These are phyloP conservation scores for Leishmania martiniquensis DNA, from an alignment of 208 protist genomes.

Conservation along the genomic window DNA sequence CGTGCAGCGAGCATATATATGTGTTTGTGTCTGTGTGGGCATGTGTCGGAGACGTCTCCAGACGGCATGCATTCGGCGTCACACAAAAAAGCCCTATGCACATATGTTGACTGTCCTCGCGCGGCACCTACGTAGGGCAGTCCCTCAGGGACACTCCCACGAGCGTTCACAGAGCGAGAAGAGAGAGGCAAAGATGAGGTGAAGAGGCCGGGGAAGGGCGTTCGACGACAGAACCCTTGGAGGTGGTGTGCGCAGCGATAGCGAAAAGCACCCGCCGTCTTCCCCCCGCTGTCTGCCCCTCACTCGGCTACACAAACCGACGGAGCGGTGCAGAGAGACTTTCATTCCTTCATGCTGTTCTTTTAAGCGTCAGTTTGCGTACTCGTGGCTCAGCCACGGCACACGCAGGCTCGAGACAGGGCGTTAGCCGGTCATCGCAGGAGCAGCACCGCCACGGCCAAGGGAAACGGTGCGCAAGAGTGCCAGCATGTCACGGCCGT, in stretches of 20 bases:
- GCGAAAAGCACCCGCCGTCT: not conserved
- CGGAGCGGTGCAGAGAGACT: not conserved
- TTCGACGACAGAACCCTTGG: no score
- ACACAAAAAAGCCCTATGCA: no score
- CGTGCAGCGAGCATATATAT: not conserved
- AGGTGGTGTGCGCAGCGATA: not conserved
- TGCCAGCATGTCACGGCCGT: conserved; percentile 48
- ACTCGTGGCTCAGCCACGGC: not conserved
- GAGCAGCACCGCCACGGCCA: not conserved
- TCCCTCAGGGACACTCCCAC: not conserved
- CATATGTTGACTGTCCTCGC: not conserved
- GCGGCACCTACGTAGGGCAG: not conserved
- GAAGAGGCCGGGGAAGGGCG: not conserved
- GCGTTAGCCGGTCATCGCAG: not conserved
- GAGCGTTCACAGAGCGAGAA: not conserved
- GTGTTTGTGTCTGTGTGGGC: no score
- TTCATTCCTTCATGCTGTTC: not conserved
- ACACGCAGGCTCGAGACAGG: not conserved
- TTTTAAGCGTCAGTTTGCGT: not conserved
- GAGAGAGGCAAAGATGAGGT: not conserved
- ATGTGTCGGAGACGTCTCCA: no score
- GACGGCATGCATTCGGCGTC: not conserved
- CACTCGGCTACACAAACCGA: not conserved
- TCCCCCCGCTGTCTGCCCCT: not conserved
- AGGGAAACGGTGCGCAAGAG: conserved; percentile 14